Percentiles rank a stretch among this genome's conserved stretches.
Evolutionary conservation across 352 stramenopile genomes (phyloP).

Genomic region (Phytophthora megakarya): DNA sequence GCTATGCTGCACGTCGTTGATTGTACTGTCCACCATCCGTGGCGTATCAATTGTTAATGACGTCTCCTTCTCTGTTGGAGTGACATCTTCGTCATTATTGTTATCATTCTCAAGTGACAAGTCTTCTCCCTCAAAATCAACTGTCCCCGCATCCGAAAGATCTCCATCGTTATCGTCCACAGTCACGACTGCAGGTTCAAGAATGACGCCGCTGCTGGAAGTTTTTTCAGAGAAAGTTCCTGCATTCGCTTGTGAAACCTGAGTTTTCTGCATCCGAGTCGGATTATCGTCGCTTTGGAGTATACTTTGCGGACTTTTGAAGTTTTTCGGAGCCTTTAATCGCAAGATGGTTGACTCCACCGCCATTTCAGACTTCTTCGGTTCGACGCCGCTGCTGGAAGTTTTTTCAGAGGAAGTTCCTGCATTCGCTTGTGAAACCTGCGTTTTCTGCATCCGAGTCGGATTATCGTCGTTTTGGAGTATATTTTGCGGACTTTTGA

Average conservation of each 20-base stretch:
- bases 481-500: neutral
- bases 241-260: neutral
- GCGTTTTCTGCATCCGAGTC: neutral
- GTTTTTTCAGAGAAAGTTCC: neutral
- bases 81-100: constrained; percentile 2
- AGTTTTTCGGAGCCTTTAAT: constrained; percentile 14
- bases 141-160: constrained; percentile 38
- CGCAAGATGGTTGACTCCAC: constrained; percentile 22
- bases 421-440: neutral
- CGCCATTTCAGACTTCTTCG: neutral
- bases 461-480: constrained; percentile 1
- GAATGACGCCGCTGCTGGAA: neutral
- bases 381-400: no score
- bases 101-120: constrained; percentile 26
- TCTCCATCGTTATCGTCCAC: constrained; percentile 20
- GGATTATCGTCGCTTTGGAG: neutral
- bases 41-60: neutral
- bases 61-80: neutral
- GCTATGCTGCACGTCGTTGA: constrained; percentile 1
- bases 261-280: neutral
- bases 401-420: no score
- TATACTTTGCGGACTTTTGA: neutral
- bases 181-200: neutral
- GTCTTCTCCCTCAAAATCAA: constrained; percentile 41
- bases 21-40: neutral